A percentile compares a stretch with the other conserved stretches of the same genome.
Conservation (phyloP, 768 basidiomycete genomes). For the Nidularia sp. region DNA sequence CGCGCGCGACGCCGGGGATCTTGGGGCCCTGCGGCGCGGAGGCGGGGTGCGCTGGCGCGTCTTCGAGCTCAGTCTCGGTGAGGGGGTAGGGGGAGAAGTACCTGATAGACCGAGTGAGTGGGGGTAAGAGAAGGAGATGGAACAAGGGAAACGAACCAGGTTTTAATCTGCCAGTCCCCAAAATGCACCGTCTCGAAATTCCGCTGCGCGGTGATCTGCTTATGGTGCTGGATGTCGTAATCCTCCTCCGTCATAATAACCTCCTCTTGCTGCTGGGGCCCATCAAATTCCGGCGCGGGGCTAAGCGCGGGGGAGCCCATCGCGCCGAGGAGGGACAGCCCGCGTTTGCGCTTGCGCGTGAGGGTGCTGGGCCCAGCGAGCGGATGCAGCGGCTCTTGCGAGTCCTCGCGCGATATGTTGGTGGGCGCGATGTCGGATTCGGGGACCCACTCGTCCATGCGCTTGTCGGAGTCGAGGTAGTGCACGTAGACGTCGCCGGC, state of each 20-base stretch:
- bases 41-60: slow-evolving; percentile 17
- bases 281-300: slow-evolving; percentile 4
- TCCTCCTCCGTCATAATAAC: slow-evolving; percentile 63
- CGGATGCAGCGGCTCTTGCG: background rate
- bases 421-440: slow-evolving; percentile 33
- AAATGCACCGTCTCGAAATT: slow-evolving; percentile 89
- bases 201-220: slow-evolving; percentile 61
- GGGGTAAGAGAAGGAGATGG: slow-evolving; percentile 1
- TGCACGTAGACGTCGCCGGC: slow-evolving; percentile 63
- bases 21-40: slow-evolving; percentile 21
- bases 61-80: slow-evolving; percentile 61
- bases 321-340: slow-evolving; percentile 6
- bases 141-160: slow-evolving; percentile 57
- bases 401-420: slow-evolving; percentile 13
- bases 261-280: slow-evolving; percentile 14
- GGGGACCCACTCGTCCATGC: slow-evolving; percentile 72
- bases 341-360: slow-evolving; percentile 27
- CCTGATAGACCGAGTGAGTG: slow-evolving; percentile 36
- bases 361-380: background rate
- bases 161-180: slow-evolving; percentile 82
- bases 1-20: slow-evolving; percentile 46
- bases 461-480: slow-evolving; percentile 65
- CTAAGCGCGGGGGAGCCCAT: slow-evolving; percentile 2
- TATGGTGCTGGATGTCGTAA: slow-evolving; percentile 64
- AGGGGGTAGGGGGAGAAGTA: slow-evolving; percentile 93